A percentile compares a stretch with the other conserved stretches of the same genome.
phyloP scores from a whole-genome alignment of 257 asterid species.

The Voacanga thouarsii region DNA sequence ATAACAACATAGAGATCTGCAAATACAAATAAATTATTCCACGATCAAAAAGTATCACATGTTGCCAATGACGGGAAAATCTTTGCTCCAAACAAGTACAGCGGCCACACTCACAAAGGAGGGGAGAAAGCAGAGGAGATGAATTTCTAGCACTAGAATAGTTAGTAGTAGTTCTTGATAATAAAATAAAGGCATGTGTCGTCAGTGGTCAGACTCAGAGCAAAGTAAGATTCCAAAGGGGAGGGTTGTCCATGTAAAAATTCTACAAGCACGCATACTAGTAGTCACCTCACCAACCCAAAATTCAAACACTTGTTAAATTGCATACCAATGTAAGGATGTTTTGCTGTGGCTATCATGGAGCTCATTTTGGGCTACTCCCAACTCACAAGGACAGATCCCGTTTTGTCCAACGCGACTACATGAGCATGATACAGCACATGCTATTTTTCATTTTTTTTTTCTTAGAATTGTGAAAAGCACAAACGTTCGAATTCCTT shows the following conservation, averaged over 20 bases:
- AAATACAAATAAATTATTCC: slow-evolving; percentile 13
- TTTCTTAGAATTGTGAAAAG: not conserved
- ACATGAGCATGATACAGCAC: not conserved
- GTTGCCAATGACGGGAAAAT: slow-evolving; percentile 4
- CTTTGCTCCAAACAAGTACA: not conserved
- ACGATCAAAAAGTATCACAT: slow-evolving; percentile 18
- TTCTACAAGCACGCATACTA: too few relatives aligned
- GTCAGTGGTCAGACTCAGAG: too few relatives aligned
- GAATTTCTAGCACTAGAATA: too few relatives aligned
- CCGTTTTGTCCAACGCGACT: not conserved
- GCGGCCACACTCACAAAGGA: slow-evolving; percentile 1
- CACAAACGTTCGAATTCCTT: not conserved
- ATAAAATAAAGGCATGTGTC: not conserved
- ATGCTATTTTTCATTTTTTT: too few relatives aligned
- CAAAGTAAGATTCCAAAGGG: not conserved
- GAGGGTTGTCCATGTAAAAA: too few relatives aligned
- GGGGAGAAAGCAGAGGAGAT: not conserved
- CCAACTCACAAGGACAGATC: slow-evolving; percentile 3
- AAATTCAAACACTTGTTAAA: too few relatives aligned
- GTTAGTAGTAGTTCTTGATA: too few relatives aligned
- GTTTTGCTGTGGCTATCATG: too few relatives aligned
- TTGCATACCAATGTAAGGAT: too few relatives aligned
- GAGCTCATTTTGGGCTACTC: not conserved
- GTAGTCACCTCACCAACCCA: too few relatives aligned
- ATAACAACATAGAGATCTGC: slow-evolving; percentile 25